Conservation (phyloP, 192 early-diverging fungal species). For the Diversispora epigaea region DNA sequence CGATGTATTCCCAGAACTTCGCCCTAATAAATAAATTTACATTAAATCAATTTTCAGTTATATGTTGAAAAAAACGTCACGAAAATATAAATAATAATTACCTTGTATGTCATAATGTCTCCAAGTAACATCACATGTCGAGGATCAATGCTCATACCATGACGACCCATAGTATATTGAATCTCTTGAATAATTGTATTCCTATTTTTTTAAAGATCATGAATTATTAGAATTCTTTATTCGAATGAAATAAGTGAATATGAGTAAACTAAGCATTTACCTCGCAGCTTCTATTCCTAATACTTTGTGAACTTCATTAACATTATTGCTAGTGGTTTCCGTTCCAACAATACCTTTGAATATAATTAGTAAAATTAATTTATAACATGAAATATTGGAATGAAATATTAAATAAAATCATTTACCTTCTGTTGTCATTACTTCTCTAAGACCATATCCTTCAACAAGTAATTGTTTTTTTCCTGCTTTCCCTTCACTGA, state of each 20-base stretch:
- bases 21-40: slow-evolving; percentile 54
- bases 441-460: slow-evolving; percentile 88
- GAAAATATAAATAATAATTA: slow-evolving; percentile 28
- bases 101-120: slow-evolving; percentile 98
- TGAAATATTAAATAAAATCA: background rate
- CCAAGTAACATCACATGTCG: slow-evolving; percentile 96
- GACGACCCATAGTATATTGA: slow-evolving; percentile 75
- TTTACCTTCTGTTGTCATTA: slow-evolving; percentile 92
- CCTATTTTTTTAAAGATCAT: slow-evolving; percentile 41
- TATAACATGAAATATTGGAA: background rate
- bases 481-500: slow-evolving; percentile 62
- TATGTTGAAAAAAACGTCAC: slow-evolving; percentile 2
- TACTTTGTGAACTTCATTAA: slow-evolving; percentile 85
- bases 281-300: slow-evolving; percentile 97
- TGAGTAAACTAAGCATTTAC: slow-evolving; percentile 29
- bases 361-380: background rate
- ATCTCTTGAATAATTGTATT: slow-evolving; percentile 91
- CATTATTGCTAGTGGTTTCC: slow-evolving; percentile 82
- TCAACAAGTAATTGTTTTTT: slow-evolving; percentile 79
- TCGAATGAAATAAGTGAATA: background rate
- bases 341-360: slow-evolving; percentile 61
- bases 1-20: slow-evolving; percentile 98
- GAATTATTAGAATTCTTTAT: background rate
- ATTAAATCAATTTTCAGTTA: background rate
- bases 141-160: slow-evolving; percentile 92